These are phyloP conservation scores for Chaetothyriales sp. DNA, from an alignment of 2,329 filamentous ascomycete species.

Conservation along the genomic window DNA sequence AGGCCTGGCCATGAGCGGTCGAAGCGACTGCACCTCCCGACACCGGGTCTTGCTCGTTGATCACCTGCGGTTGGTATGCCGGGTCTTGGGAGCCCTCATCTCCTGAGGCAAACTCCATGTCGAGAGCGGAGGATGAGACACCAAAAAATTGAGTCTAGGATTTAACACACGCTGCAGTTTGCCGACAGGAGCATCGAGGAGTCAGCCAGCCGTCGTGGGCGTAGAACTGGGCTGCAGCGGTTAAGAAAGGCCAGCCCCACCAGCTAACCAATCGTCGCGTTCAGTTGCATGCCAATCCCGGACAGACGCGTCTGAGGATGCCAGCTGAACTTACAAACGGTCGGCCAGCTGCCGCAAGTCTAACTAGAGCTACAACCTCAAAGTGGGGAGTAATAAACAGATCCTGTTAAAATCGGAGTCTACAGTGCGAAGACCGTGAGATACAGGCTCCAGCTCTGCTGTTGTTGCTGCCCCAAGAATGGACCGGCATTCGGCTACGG, in stretches of 20 bases:
- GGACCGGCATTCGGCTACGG: too few species aligned
- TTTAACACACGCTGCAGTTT: not conserved
- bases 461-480: too few species aligned
- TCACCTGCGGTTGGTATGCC: constrained; percentile 17
- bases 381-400: too few species aligned
- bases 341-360: too few species aligned
- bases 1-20: constrained; percentile 20
- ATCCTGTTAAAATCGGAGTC: too few species aligned
- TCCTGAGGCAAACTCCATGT: constrained; percentile 3
- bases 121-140: not conserved
- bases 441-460: too few species aligned
- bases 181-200: not conserved
- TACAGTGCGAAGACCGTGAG: too few species aligned
- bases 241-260: not conserved
- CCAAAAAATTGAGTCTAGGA: not conserved
- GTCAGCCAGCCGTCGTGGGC: not conserved
- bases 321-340: not conserved
- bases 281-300: not conserved
- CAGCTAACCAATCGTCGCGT: not conserved
- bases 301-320: not conserved
- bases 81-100: constrained; percentile 7
- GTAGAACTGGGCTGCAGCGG: not conserved
- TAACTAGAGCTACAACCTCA: too few species aligned
- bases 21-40: constrained; percentile 1
- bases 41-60: constrained; percentile 13